phyloP scores from a whole-genome alignment of 129 eudicot genomes.

The Tanacetum coccineum region DNA sequence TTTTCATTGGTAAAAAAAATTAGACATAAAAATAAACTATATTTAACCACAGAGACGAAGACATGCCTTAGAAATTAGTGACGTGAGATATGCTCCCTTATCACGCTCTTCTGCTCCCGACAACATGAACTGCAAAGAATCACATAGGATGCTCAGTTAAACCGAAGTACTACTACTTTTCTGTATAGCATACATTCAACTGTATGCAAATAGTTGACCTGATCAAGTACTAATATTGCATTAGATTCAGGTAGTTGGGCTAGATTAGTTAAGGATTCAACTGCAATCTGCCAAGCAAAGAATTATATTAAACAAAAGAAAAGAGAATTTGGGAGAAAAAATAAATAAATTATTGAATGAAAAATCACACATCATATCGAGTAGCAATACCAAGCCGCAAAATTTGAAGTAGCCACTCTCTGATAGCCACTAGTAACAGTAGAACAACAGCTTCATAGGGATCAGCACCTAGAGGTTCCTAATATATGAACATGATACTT shows the following conservation, averaged over 20 bases:
- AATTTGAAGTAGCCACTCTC: conserved; percentile 74
- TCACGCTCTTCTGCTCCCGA: conserved; percentile 64
- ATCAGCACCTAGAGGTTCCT: conserved; percentile 46
- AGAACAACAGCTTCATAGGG: conserved; percentile 82
- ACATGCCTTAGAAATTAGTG: conserved; percentile 57
- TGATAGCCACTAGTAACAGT: conserved; percentile 55
- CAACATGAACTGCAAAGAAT: conserved; percentile 63
- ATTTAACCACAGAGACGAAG: not conserved
- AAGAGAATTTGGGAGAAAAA: not conserved
- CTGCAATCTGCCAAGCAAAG: conserved; percentile 56
- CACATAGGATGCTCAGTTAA: conserved; percentile 12
- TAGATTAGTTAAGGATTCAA: conserved; percentile 51
- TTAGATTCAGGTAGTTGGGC: conserved; percentile 67
- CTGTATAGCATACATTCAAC: not conserved
- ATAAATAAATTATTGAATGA: not conserved
- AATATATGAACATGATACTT: too few relatives aligned
- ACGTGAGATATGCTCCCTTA: conserved; percentile 63
- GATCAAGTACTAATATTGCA: conserved; percentile 84
- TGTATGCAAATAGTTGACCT: conserved; percentile 38
- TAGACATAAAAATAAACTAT: conserved; percentile 6
- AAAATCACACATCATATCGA: conserved; percentile 63
- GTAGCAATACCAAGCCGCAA: conserved; percentile 85
- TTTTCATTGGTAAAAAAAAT: not conserved
- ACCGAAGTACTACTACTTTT: not conserved
- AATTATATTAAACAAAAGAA: not conserved